A percentile compares a stretch with the other conserved stretches of the same genome.
These are phyloP conservation scores for Excoecaria cochinchinensis DNA, from an alignment of 345 rosid species.

Conservation along the genomic window DNA sequence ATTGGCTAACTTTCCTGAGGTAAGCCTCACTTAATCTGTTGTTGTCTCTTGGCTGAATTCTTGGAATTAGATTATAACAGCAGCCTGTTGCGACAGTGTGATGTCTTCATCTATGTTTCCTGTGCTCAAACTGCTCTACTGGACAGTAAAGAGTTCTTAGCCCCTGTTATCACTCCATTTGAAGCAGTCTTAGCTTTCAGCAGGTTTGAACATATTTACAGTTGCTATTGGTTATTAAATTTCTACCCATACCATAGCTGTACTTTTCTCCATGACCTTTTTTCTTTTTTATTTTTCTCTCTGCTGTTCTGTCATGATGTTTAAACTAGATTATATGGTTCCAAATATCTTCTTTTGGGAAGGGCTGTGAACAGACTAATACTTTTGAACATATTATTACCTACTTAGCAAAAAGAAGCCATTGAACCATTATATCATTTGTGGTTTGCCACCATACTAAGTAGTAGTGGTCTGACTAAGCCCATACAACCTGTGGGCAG, in stretches of 20 bases:
- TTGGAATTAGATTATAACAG: conserved; percentile 13
- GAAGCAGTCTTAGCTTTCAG: conserved; percentile 89
- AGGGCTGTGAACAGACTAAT: not conserved
- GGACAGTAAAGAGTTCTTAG: conserved; percentile 89
- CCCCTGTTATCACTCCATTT: conserved; percentile 90
- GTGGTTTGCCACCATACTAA: not conserved
- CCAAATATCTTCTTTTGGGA: not conserved
- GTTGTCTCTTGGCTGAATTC: not conserved
- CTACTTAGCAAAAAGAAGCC: not conserved
- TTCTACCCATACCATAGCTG: not conserved
- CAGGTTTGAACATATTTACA: conserved; percentile 42
- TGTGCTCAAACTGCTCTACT: conserved; percentile 90
- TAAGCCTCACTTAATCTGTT: conserved; percentile 19
- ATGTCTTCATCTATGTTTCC: conserved; percentile 78
- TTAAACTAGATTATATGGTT: not conserved
- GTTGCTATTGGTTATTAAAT: not conserved
- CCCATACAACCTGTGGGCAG: no score
- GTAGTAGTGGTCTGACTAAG: not conserved
- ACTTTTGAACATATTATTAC: not conserved
- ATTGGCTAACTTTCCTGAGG: conserved; percentile 97
- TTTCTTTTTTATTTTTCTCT: no score
- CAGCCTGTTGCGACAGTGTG: conserved; percentile 51
- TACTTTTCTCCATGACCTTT: not conserved
- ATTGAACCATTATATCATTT: not conserved
- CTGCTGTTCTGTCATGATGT: not conserved